Evolutionary conservation across 345 rosid genomes (phyloP).

Genomic region (Physaria fendleri): DNA sequence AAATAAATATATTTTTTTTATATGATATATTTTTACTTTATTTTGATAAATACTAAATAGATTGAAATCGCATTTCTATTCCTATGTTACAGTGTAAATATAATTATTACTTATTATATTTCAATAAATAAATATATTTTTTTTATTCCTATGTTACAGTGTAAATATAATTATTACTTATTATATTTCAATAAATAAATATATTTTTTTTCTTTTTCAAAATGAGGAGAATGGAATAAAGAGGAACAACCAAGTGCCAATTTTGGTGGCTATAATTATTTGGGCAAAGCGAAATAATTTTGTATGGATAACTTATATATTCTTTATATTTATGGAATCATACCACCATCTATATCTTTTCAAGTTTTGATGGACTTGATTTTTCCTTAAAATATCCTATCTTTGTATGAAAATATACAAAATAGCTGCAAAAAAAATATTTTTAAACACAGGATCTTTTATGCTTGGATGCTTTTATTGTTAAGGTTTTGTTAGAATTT

Average conservation of each 20-base stretch:
- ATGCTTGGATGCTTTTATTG: background rate
- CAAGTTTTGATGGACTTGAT: slow-evolving; percentile 3
- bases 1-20: background rate
- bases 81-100: background rate
- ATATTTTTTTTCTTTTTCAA: background rate
- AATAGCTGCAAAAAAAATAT: background rate
- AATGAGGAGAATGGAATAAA: slow-evolving; percentile 30
- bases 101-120: background rate
- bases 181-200: background rate
- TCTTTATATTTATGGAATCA: slow-evolving; percentile 22
- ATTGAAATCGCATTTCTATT: background rate
- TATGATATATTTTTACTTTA: too few species aligned
- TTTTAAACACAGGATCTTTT: background rate
- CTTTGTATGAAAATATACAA: background rate
- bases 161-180: background rate
- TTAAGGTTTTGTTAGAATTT: background rate
- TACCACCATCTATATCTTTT: slow-evolving; percentile 19
- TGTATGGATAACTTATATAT: background rate
- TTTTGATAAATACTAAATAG: background rate
- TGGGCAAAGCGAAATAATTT: slow-evolving; percentile 1
- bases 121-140: background rate
- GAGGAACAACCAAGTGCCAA: slow-evolving; percentile 31
- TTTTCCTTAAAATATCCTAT: slow-evolving; percentile 23
- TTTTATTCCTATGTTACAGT: too few species aligned
- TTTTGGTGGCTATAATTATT: slow-evolving; percentile 38